A percentile compares a stretch with the other conserved stretches of the same genome.
These are phyloP conservation scores for Aspergillus egyptiacus DNA, from an alignment of 495 filamentous ascomycete genomes.

Conservation along the genomic window DNA sequence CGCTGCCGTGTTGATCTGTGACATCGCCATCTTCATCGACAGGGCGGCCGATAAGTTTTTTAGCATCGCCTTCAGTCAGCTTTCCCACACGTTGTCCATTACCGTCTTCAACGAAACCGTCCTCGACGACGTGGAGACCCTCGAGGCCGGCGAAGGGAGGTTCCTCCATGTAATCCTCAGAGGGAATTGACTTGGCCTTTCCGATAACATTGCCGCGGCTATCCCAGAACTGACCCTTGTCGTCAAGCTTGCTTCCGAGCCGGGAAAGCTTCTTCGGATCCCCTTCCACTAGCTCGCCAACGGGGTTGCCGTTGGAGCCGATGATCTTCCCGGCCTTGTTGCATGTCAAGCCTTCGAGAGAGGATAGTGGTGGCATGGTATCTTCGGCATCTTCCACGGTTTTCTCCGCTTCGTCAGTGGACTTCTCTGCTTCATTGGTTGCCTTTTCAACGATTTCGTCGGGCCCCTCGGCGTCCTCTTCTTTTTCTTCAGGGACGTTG, in stretches of 20 bases:
- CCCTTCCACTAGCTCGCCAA: constrained; percentile 56
- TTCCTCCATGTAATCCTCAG: constrained; percentile 54
- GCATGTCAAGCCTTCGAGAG: constrained; percentile 54
- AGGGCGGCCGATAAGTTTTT: constrained; percentile 56
- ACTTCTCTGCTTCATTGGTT: constrained; percentile 27
- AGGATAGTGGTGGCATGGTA: constrained; percentile 48
- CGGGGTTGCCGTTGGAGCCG: constrained; percentile 41
- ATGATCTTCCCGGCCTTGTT: constrained; percentile 60
- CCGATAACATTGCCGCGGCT: constrained; percentile 55
- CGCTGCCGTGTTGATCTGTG: constrained; percentile 55
- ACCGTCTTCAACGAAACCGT: constrained; percentile 55
- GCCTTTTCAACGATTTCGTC: constrained; percentile 22
- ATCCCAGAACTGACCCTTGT: constrained; percentile 59
- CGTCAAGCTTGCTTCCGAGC: constrained; percentile 50
- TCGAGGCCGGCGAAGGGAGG: constrained; percentile 60
- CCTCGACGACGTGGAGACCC: constrained; percentile 52
- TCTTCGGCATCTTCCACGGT: constrained; percentile 29
- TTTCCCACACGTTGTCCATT: constrained; percentile 53
- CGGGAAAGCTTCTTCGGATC: constrained; percentile 54
- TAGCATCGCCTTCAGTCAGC: constrained; percentile 55
- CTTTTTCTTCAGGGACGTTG: constrained; percentile 22
- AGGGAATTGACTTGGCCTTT: constrained; percentile 51
- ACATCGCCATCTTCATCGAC: constrained; percentile 64
- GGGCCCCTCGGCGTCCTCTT: constrained; percentile 15
- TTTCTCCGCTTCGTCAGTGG: constrained; percentile 29